phyloP scores from a whole-genome alignment of 371 early-diverging fungal species.

The Thermomucor indicae-seudaticae region DNA sequence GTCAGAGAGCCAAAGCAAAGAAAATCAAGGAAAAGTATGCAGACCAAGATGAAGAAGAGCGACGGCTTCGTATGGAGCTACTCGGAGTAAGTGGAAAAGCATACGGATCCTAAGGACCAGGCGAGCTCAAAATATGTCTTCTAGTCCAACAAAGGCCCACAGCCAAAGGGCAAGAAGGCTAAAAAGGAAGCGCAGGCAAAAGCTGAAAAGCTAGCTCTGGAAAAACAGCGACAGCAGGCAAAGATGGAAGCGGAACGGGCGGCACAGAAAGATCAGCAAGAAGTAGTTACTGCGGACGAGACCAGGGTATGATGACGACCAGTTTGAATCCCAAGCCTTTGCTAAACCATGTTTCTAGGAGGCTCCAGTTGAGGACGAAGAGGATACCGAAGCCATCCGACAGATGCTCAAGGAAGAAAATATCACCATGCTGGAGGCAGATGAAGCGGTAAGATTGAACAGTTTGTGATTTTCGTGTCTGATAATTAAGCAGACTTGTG shows the following conservation, averaged over 20 bases:
- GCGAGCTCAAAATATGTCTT: neutral
- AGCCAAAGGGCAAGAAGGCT: conserved; percentile 70
- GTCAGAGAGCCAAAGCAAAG: conserved; percentile 84
- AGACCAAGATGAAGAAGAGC: conserved; percentile 94
- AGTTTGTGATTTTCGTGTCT: neutral
- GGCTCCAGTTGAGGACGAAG: neutral
- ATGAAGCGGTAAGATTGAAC: conserved; percentile 40
- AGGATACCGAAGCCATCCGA: conserved; percentile 37
- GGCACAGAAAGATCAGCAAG: conserved; percentile 1
- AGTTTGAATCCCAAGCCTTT: neutral
- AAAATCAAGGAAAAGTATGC: conserved; percentile 91
- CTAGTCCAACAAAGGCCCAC: conserved; percentile 69
- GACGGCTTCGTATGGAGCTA: conserved; percentile 76
- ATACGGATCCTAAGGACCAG: neutral
- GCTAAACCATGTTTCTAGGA: neutral
- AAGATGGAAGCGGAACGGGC: conserved; percentile 23
- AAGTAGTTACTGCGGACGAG: neutral
- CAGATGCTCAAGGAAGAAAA: conserved; percentile 73
- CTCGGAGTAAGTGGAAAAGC: conserved; percentile 53
- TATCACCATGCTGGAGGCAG: conserved; percentile 62
- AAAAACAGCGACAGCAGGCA: conserved; percentile 31
- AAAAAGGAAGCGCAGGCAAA: conserved; percentile 58
- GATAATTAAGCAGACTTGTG: neutral
- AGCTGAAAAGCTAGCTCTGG: conserved; percentile 31
- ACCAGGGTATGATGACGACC: neutral